These are phyloP conservation scores for Zoysia pacifica DNA, from an alignment of 176 grass and related monocot species.

Conservation along the genomic window DNA sequence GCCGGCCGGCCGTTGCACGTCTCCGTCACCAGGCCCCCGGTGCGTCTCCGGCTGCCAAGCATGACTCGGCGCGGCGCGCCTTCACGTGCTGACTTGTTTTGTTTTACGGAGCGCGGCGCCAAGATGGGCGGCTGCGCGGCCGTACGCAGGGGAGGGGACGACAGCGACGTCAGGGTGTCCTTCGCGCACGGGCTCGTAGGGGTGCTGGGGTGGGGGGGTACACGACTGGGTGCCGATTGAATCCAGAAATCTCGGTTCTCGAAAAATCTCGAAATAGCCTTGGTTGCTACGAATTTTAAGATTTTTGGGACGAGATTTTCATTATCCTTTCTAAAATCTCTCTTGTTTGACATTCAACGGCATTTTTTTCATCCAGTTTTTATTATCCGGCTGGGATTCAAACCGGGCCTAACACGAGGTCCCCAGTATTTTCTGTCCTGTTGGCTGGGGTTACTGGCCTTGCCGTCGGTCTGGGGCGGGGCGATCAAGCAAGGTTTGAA, in stretches of 20 bases:
- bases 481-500: no score
- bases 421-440: background rate
- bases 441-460: background rate
- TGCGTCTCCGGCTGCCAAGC: conserved; percentile 10
- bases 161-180: background rate
- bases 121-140: background rate
- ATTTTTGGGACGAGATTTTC: no score
- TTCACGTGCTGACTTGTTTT: conserved; percentile 39
- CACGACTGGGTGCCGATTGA: no score
- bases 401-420: no score
- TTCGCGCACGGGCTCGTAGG: background rate
- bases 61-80: background rate
- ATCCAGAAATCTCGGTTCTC: no score
- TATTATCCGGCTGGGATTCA: no score
- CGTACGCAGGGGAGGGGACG: background rate
- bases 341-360: no score
- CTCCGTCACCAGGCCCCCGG: background rate
- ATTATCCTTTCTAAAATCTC: no score
- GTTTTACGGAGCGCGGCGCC: background rate
- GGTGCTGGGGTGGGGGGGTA: no score
- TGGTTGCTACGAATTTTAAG: no score
- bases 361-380: no score
- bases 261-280: no score
- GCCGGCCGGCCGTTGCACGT: background rate
- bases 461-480: background rate